These are phyloP conservation scores for Crinitomyces ghanaensis DNA, from an alignment of 805 yeast genomes.

Conservation along the genomic window DNA sequence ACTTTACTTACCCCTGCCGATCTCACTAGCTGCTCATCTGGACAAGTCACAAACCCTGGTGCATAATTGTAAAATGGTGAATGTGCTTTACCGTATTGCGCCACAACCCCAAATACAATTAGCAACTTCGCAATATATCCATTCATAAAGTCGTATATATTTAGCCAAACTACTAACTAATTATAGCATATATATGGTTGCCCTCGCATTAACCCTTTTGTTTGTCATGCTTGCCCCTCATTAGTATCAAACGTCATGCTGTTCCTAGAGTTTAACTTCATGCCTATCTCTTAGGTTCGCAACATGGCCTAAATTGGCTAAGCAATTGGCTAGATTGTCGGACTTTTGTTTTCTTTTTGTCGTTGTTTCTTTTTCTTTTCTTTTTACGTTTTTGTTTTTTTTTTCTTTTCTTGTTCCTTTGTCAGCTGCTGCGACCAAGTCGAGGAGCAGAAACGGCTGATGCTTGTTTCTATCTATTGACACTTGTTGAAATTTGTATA, in stretches of 20 bases:
- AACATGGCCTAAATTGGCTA: too few relatives aligned
- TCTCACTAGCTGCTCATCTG: slow-evolving; percentile 8
- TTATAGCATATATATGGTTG: neutral
- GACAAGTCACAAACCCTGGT: slow-evolving; percentile 10
- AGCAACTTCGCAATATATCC: neutral
- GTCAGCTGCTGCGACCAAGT: neutral
- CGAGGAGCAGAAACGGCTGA: neutral
- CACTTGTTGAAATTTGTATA: too few relatives aligned
- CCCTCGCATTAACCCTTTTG: neutral
- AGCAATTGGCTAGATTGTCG: too few relatives aligned
- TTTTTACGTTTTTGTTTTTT: too few relatives aligned
- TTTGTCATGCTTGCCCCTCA: too few relatives aligned
- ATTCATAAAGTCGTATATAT: neutral
- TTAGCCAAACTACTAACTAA: neutral
- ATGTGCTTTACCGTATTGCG: slow-evolving; percentile 1
- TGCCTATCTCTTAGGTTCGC: too few relatives aligned
- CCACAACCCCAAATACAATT: neutral
- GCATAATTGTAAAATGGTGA: slow-evolving; percentile 9
- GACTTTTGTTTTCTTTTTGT: too few relatives aligned
- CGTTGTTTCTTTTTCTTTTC: too few relatives aligned
- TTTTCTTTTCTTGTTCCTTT: too few relatives aligned
- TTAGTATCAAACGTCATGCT: too few relatives aligned
- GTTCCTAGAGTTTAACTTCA: too few relatives aligned
- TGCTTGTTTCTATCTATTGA: too few relatives aligned
- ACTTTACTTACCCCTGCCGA: slow-evolving; percentile 4